Evolutionary conservation across 345 rosid species (phyloP), one percentile per base, ranked within the genome.

Genomic region (Eucalyptus albens): DNA sequence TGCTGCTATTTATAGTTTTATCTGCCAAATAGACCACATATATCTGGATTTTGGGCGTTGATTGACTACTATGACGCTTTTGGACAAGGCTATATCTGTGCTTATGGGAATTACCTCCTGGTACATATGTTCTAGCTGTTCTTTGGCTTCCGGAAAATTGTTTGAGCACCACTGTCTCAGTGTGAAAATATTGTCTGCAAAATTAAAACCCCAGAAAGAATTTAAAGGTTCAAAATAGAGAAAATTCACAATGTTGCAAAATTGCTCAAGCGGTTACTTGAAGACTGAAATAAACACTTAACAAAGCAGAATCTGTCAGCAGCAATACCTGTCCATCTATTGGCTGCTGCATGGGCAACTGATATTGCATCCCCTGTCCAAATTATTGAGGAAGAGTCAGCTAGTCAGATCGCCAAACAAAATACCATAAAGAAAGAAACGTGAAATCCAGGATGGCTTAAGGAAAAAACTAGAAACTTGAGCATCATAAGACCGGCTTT

Each of bases 311-410:
- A 62, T 37, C 33, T 51, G 47, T 55, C 90, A 85, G 77, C 4
- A 45, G 29, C n/a, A 88, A 87, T 86, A 96, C 99, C 99, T 94
- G 97, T 97, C 99, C 99, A 97, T 94, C 99, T 95, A 89, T 98
- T 98, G 88, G 99, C 97, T 72, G 98, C 96, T 44, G 91, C 95
- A 93, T 97, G 97, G 72, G 97, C 96, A 72, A 94, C 95, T 89
- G 91, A 95, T 92, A 94, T 95, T 87, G 97, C 98, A 89, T 89
- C 89, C 93, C 92, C 98, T 98, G 94, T 89, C 87, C 89, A 67
- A 50, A 65, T 44, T 22, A 65, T 33, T 22, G 37, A 86, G 17
- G 50, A 42, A 56, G 45, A 55, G 27, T 87, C n/a, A 87, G 56
- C 7, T 50, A 29, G 31, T 62, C 37, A 56, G 50, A 81, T 50